Base-by-base conservation (phyloP, 441 rosid genomes). In the Flueggea neowawraea region DNA sequence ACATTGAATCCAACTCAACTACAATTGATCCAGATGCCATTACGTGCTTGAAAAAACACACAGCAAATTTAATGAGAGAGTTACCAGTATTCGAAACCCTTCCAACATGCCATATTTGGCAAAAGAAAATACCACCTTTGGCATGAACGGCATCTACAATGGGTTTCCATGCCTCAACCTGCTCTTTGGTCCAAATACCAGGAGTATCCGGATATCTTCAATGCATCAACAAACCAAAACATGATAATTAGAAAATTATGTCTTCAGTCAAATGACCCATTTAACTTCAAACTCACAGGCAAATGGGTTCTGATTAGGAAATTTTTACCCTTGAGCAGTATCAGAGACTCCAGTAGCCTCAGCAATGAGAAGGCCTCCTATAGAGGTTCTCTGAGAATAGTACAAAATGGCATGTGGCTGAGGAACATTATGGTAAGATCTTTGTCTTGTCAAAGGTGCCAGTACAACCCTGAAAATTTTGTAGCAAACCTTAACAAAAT, bases 61-160 rank as follows among this genome's bases (percentile, higher is more conserved):
- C 7, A 36, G 41, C 1, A 5, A 36, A 8, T 36, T 5, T 5
- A 36, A 36, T 8, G 41, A 39, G 44, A 4, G 36, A 53, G 10
- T 15, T 69, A 89, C 94, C 78, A 43, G 57, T 22, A 75, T 82
- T 89, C n/a, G 96, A 90, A 15, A 88, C 90, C 10, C 90, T 83
- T 33, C 96, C 95, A 28, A 83, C 93, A 13, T 88, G 97, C 93
- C 89, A 81, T 14, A 88, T 62, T 52, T 86, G 97, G 77, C 93
- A 84, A 57, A 88, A 86, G 62, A 86, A 78, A 49, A 86, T 53
- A 55, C 88, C 77, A 13, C 89, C 91, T 61, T 83, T 79, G 56
- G 87, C 80, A 65, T 86, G 97, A 78, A 78, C 91, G n/a, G 88
- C 84, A n/a, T 80, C 83, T 22, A 86, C 89, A n/a, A 86, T 80